Conservation (phyloP, 148 eudicot species). For the Chenopodium berlandieri region DNA sequence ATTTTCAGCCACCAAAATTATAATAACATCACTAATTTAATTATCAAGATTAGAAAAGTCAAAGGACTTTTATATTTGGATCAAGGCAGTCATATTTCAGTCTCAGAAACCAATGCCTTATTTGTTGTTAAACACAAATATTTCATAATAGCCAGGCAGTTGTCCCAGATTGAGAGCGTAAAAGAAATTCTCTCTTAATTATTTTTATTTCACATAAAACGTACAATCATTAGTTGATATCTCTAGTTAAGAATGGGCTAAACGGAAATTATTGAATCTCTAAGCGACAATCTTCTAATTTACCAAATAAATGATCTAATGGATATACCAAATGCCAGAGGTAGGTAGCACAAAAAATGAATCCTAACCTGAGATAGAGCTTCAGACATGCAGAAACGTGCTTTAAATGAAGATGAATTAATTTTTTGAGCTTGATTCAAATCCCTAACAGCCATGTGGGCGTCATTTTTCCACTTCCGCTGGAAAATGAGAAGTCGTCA, state of each 20-base stretch:
- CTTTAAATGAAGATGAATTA: slow-evolving; percentile 66
- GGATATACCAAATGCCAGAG: background rate
- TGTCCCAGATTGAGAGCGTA: background rate
- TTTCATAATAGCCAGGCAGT: background rate
- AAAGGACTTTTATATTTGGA: background rate
- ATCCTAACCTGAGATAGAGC: slow-evolving; percentile 66
- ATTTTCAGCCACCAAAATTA: too few relatives aligned
- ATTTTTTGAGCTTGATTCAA: slow-evolving; percentile 68
- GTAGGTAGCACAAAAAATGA: background rate
- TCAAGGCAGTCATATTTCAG: background rate
- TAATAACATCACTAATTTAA: too few relatives aligned
- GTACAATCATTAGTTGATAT: background rate
- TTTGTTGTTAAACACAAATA: background rate
- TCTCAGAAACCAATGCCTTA: background rate
- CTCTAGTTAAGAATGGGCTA: background rate
- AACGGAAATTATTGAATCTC: background rate
- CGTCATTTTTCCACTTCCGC: slow-evolving; percentile 95
- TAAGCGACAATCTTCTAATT: background rate
- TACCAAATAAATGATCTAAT: background rate
- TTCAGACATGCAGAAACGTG: slow-evolving; percentile 62
- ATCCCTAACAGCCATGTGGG: slow-evolving; percentile 85
- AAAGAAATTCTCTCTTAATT: background rate
- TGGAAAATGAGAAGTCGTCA: slow-evolving; percentile 28
- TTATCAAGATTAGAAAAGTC: background rate
- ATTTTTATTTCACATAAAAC: background rate